Base-by-base conservation (phyloP, 345 rosid genomes). In the Brassica napus region DNA sequence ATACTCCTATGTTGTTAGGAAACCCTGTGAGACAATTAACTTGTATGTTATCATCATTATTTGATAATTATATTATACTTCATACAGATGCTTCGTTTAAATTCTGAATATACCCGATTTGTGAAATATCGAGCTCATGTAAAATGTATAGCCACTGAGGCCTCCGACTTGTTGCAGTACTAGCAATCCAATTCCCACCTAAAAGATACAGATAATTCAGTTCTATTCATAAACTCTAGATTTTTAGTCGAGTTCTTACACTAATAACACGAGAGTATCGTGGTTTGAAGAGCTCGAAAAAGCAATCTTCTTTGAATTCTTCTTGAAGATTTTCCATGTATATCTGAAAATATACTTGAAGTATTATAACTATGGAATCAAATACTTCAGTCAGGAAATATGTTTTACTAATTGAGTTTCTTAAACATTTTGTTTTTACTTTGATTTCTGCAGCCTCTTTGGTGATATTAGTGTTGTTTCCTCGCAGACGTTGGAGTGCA, bases 131-230 rank as follows among this genome's bases (percentile, higher is more conserved):
- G 88, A 69, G 72, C 92, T 85, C 61, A 88, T 81, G 73, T 88
- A 88, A 76, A 85, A 88, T 44, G 86, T 82, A 65, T 86, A 82
- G 60, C 83, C 89, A 74, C 84, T 84, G 65, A 89, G 89, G 28
- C 98, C 98, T 75, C 98, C 97, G n/a, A 93, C 85, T 78, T 91
- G 94, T 86, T 93, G 98, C 76, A 93, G 80, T 52, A 74, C 89
- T 90, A 91, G 84, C 78, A 91, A 75, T 47, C 98, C 97, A 71
- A 90, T 86, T 26, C 88, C 94, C 64, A 90, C 92, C 94, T 88
- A 4, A 42, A 4, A 12, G 49, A 44, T 3, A 52, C 54, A 52
- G 49, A 15, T 18, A 15, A 54, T 26, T 39, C 70, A 63, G 15
- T 31, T 35, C 47, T 32, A 32, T 4, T 59, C 5, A 10, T 16